Evolutionary conservation across 345 rosid species (phyloP), one percentile per base, ranked within the genome.

Genomic region (Eucalyptus globulus): DNA sequence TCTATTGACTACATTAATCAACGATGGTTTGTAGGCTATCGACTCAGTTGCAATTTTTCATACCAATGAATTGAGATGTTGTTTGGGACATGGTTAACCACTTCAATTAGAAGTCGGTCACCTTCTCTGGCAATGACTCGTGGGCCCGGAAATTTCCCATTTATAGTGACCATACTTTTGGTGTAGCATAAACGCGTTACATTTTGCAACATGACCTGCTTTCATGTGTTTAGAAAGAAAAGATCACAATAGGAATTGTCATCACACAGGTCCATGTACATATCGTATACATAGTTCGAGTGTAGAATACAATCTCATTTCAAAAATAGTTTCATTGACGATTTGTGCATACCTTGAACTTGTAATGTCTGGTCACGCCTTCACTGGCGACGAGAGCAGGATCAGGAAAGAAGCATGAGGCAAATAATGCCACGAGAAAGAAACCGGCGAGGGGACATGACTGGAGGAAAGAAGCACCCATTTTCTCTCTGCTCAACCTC

Each of bases 321-420:
- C 8, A 87, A 9, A 24, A 27, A 34, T 49, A 88, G 69, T 60
- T 60, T 60, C 16, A 3, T 0, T 1, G 69, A 60, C 69, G 69
- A 60, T 11, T 0, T 60, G 31, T 60, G 31, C 96, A 65, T 93
- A 96, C 98, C 34, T 96, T 92, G 62, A 97, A 93, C 88, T 91
- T 93, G 94, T 94, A 96, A 90, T 96, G 96, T 92, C 97, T 93
- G 86, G 96, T 97, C 65, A 89, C 88, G 89, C 95, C 96, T 65
- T 45, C 89, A 60, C 90, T 88, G 17, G 47, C 22, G 27, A 90
- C 92, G 87, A 91, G 67, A 87, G 93, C 94, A 83, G 89, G 90
- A 45, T 92, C 90, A 86, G 93, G 90, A 87, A 91, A 88, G 89
- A 91, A 86, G 87, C 87, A 87, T 60, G 89, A 60, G 53, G 85